A percentile compares a stretch with the other conserved stretches of the same genome.
These are phyloP conservation scores for Diatrype stigma DNA, from an alignment of 2,329 filamentous ascomycete species.

Conservation along the genomic window DNA sequence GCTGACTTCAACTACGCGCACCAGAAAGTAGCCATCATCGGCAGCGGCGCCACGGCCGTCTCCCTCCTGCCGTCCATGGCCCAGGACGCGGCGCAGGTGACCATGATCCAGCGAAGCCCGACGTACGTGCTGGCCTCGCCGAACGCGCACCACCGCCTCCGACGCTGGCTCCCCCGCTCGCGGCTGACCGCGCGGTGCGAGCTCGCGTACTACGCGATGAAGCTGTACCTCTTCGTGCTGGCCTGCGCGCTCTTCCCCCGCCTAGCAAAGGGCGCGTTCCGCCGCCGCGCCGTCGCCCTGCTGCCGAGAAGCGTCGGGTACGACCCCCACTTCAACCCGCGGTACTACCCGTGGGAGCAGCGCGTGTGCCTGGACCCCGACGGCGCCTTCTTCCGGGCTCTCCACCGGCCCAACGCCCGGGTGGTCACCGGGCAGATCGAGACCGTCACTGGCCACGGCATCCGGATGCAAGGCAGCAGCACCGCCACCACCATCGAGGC, in stretches of 20 bases:
- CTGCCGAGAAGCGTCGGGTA: constrained; percentile 43
- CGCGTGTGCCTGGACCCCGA: constrained; percentile 56
- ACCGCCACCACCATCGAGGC: constrained; percentile 47
- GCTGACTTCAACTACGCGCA: constrained; percentile 58
- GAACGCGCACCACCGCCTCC: constrained; percentile 28
- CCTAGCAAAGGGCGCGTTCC: constrained; percentile 40
- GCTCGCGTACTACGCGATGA: constrained; percentile 23
- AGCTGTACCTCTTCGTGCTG: constrained; percentile 33
- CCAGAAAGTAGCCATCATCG: constrained; percentile 70
- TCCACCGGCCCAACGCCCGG: constrained; percentile 35
- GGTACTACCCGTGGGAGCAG: constrained; percentile 61
- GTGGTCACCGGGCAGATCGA: constrained; percentile 43
- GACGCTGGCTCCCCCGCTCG: constrained; percentile 18
- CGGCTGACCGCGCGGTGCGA: neutral
- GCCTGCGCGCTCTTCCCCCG: constrained; percentile 48
- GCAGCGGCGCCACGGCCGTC: constrained; percentile 76
- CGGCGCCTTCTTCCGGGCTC: constrained; percentile 39
- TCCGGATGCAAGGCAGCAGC: constrained; percentile 36
- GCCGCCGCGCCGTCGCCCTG: constrained; percentile 35
- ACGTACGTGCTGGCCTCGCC: constrained; percentile 55
- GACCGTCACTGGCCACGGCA: constrained; percentile 36
- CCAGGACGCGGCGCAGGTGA: constrained; percentile 61
- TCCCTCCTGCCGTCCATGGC: constrained; percentile 71
- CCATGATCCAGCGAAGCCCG: constrained; percentile 78
- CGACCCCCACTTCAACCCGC: constrained; percentile 50